Evolutionary conservation across 768 basidiomycete genomes (phyloP).

Genomic region (Tulasnella sp.): DNA sequence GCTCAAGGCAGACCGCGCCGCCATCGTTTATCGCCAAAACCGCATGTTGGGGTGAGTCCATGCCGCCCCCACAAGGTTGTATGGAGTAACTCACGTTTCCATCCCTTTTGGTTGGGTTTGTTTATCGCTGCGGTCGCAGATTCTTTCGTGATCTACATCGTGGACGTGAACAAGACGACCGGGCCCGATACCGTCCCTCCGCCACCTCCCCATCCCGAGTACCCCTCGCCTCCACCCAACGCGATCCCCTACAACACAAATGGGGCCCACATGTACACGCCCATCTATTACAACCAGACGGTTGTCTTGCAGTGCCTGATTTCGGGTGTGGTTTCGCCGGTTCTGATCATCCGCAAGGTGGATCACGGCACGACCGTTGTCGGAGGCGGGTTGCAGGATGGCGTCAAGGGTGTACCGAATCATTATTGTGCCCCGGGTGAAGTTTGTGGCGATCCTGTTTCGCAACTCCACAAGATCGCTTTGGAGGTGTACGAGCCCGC

Average conservation of each 20-base stretch:
- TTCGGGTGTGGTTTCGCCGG: slow-evolving; percentile 86
- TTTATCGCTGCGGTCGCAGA: slow-evolving; percentile 32
- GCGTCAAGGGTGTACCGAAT: slow-evolving; percentile 71
- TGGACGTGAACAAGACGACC: slow-evolving; percentile 77
- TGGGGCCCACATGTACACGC: slow-evolving; percentile 54
- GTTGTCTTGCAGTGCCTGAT: slow-evolving; percentile 89
- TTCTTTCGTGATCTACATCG: slow-evolving; percentile 95
- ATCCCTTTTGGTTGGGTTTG: background rate
- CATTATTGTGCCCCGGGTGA: slow-evolving; percentile 75
- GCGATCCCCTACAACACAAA: slow-evolving; percentile 77
- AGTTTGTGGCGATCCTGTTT: slow-evolving; percentile 86
- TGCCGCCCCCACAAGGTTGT: no score
- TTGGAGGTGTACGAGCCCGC: slow-evolving; percentile 75
- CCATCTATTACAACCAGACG: slow-evolving; percentile 94
- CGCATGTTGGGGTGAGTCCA: slow-evolving; percentile 66
- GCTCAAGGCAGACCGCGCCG: slow-evolving; percentile 52
- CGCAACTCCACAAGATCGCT: slow-evolving; percentile 90
- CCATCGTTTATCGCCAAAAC: slow-evolving; percentile 85
- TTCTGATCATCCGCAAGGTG: slow-evolving; percentile 87
- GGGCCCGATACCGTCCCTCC: slow-evolving; percentile 67
- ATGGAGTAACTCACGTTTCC: slow-evolving; percentile 10
- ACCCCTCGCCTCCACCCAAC: slow-evolving; percentile 83
- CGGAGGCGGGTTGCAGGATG: slow-evolving; percentile 82
- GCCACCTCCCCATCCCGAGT: slow-evolving; percentile 74
- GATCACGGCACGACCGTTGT: slow-evolving; percentile 83